Evolutionary conservation across 768 basidiomycete genomes (phyloP), one percentile per base, ranked within the genome.

Genomic region (Ramaria rubella): DNA sequence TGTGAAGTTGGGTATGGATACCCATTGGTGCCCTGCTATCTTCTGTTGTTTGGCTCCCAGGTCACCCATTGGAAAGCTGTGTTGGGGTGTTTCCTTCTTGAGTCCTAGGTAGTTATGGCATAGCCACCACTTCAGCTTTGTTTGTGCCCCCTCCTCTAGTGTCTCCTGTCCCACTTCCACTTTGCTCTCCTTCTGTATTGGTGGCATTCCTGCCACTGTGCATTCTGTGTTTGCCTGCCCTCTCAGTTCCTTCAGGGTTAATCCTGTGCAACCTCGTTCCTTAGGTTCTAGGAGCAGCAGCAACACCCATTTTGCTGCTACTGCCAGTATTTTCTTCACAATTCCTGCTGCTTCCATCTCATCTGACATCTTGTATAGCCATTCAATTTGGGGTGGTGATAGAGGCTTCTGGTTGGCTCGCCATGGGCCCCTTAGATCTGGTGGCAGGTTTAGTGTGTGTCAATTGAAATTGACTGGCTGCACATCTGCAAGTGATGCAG

Each of bases 71-170:
- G 61, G 62, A 52, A 68, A 62, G 2, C 62, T 49, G 5, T 63
- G 58, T 2, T 15, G 12, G 11, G 11, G 11, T 1, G 63, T 63
- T 4, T 57, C 60, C 4, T 60, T 58, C 55, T 66, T 70, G 24
- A 78, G 59, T 27, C 68, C 63, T 0, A 43, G 58, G 45, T 72
- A 77, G 54, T 72, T 72, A 44, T 74, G 72, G 59, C 72, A 74
- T 0, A 75, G 61, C 7, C 72, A 19, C 72, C 71, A 76, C 19
- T 45, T 45, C n/a, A n/a, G 11, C n/a, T 38, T 38, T n/a, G 36
- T 11, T 38, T 72, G 71, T 11, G 31, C 48, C 15, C 43, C 26
- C 6, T 19, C 27, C 14, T 48, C 23, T 14, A 49, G 43, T 8
- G 7, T 19, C 15, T 45, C 43, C 7, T 19, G 7, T 24, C 19